These are phyloP conservation scores for Cladosporium sp. DNA, from an alignment of 2,329 filamentous ascomycete species.

Conservation along the genomic window DNA sequence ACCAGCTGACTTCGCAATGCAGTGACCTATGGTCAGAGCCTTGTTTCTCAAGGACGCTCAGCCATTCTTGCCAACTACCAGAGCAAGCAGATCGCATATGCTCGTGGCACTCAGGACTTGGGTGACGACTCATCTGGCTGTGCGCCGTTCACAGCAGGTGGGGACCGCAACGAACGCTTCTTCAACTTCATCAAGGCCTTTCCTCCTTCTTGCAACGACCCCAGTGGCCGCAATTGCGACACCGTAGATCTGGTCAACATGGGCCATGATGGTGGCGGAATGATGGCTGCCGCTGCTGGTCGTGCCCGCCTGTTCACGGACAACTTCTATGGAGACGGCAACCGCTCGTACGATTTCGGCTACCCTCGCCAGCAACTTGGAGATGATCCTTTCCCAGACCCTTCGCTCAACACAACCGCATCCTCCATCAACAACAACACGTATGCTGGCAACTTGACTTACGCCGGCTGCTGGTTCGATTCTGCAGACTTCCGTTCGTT, in stretches of 20 bases:
- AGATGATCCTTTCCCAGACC: slow-evolving; percentile 34
- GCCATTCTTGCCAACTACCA: slow-evolving; percentile 33
- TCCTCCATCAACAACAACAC: slow-evolving; percentile 24
- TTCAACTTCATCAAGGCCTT: slow-evolving; percentile 36
- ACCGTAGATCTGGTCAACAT: slow-evolving; percentile 33
- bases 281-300: slow-evolving; percentile 34
- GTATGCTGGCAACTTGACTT: slow-evolving; percentile 34
- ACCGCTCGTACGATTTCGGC: slow-evolving; percentile 33
- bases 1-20: background rate
- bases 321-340: slow-evolving; percentile 35
- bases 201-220: slow-evolving; percentile 26
- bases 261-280: slow-evolving; percentile 33
- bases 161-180: slow-evolving; percentile 36
- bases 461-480: slow-evolving; percentile 36
- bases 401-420: slow-evolving; percentile 21
- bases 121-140: slow-evolving; percentile 33
- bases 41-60: slow-evolving; percentile 28
- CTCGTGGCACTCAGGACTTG: slow-evolving; percentile 31
- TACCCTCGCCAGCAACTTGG: slow-evolving; percentile 32
- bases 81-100: slow-evolving; percentile 32
- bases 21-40: slow-evolving; percentile 28
- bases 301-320: slow-evolving; percentile 35
- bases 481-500: slow-evolving; percentile 21
- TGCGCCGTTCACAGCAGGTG: slow-evolving; percentile 30
- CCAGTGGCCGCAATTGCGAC: slow-evolving; percentile 24